Evolutionary conservation across 176 grass and related monocot genomes (phyloP).

Genomic region (Phragmites australis): DNA sequence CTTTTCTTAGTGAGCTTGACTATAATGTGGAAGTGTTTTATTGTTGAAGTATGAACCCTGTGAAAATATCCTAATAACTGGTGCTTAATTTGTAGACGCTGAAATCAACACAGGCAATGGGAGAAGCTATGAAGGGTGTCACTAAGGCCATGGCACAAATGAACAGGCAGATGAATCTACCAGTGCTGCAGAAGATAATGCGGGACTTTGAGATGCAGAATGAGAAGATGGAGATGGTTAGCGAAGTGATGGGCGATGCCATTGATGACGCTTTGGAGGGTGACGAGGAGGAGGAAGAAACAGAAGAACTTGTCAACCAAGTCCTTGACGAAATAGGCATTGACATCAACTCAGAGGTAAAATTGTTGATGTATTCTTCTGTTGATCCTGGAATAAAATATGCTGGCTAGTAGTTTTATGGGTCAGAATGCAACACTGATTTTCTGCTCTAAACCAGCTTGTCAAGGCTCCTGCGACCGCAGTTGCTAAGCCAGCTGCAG

Average conservation of each 20-base stretch:
- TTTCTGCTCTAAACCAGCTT: constrained; percentile 39
- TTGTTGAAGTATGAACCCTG: not conserved
- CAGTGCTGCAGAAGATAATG: constrained; percentile 71
- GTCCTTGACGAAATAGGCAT: constrained; percentile 89
- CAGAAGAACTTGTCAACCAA: constrained; percentile 75
- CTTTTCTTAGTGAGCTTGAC: not conserved
- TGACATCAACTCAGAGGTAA: constrained; percentile 75
- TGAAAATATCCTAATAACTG: not conserved
- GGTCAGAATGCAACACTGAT: not conserved
- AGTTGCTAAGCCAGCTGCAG: constrained; percentile 42
- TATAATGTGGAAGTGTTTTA: not conserved
- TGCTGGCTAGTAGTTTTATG: not conserved
- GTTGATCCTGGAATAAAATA: not conserved
- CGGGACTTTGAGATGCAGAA: constrained; percentile 78
- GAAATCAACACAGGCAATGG: constrained; percentile 89
- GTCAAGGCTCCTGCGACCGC: constrained; percentile 54
- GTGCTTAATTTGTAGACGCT: constrained; percentile 46
- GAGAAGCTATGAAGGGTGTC: constrained; percentile 87
- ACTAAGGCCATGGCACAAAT: constrained; percentile 78
- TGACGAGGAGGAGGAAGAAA: constrained; percentile 79
- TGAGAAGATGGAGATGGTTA: constrained; percentile 75
- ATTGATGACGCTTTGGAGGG: constrained; percentile 81
- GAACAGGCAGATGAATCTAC: constrained; percentile 80
- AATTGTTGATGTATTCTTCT: not conserved
- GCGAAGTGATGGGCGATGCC: constrained; percentile 69